Percentiles rank a stretch among this genome's conserved stretches.
Conservation (phyloP, 1,284 basidiomycete genomes). For the Sporisorium reilianum region DNA sequence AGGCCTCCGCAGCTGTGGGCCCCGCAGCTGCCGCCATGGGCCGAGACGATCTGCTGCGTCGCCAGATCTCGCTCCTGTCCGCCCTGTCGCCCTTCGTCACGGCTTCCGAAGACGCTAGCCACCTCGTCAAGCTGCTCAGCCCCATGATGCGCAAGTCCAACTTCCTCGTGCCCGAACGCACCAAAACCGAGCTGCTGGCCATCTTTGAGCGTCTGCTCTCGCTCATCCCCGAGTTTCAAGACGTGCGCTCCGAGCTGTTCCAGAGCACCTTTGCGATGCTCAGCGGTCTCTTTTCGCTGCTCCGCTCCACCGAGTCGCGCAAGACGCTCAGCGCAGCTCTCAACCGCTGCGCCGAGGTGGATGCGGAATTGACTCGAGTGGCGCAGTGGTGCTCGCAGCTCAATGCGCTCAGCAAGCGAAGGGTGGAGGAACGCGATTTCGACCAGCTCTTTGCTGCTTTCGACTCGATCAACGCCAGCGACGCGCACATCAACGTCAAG, state of each 20-base stretch:
- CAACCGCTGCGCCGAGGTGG: conserved; percentile 56
- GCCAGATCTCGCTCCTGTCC: conserved; percentile 85
- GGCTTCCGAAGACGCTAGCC: conserved; percentile 79
- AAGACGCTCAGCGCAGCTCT: conserved; percentile 56
- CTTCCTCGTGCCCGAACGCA: conserved; percentile 84
- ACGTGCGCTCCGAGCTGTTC: conserved; percentile 50
- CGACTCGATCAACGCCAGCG: conserved; percentile 78
- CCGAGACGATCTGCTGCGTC: conserved; percentile 80
- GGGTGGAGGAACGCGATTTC: conserved; percentile 93
- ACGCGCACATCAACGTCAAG: conserved; percentile 70
- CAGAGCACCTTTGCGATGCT: conserved; percentile 55
- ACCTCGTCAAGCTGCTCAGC: conserved; percentile 80
- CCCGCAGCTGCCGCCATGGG: conserved; percentile 72
- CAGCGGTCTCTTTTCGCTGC: conserved; percentile 57
- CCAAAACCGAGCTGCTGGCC: conserved; percentile 85
- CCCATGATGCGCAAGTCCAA: conserved; percentile 84
- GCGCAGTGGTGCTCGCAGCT: conserved; percentile 71
- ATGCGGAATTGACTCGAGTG: conserved; percentile 47
- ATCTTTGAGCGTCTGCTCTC: conserved; percentile 81
- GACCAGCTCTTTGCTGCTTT: conserved; percentile 86
- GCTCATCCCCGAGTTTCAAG: conserved; percentile 77
- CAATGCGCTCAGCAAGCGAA: conserved; percentile 85
- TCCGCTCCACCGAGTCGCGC: conserved; percentile 54
- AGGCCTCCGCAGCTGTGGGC: conserved; percentile 75
- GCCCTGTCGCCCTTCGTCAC: conserved; percentile 81